These are phyloP conservation scores for Castanopsis chinensis DNA, from an alignment of 306 rosid genomes.

Conservation along the genomic window DNA sequence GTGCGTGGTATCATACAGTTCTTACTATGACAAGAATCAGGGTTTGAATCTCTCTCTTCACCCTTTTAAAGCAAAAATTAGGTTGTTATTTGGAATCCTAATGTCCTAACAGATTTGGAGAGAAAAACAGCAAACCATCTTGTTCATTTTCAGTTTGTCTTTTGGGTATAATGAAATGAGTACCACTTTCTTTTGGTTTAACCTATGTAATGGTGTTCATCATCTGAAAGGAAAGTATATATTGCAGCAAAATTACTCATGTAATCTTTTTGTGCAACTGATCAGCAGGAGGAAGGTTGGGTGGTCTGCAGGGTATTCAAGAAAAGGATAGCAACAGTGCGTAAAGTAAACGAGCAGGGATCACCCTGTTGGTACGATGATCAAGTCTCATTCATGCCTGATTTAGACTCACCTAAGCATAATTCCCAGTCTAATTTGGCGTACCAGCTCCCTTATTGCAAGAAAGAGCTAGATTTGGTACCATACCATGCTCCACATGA, in stretches of 20 bases:
- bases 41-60: no score
- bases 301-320: constrained; percentile 93
- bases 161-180: no score
- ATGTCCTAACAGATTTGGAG: no score
- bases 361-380: constrained; percentile 91
- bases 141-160: not conserved
- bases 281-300: constrained; percentile 94
- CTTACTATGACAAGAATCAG: no score
- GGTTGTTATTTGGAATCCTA: no score
- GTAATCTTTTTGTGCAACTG: not conserved
- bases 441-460: constrained; percentile 51
- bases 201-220: not conserved
- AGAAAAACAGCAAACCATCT: not conserved
- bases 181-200: not conserved
- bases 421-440: constrained; percentile 39
- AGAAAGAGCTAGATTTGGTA: constrained; percentile 58
- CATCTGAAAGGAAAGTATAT: not conserved
- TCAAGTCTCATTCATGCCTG: constrained; percentile 67
- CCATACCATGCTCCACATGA: constrained; percentile 42
- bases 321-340: constrained; percentile 76
- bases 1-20: no score
- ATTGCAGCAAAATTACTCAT: not conserved
- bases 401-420: constrained; percentile 71
- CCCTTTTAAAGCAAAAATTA: no score
- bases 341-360: constrained; percentile 67